Evolutionary conservation across 495 filamentous ascomycete species (phyloP), one percentile per base, ranked within the genome.

Genomic region (Pseudotulostoma volvatum): DNA sequence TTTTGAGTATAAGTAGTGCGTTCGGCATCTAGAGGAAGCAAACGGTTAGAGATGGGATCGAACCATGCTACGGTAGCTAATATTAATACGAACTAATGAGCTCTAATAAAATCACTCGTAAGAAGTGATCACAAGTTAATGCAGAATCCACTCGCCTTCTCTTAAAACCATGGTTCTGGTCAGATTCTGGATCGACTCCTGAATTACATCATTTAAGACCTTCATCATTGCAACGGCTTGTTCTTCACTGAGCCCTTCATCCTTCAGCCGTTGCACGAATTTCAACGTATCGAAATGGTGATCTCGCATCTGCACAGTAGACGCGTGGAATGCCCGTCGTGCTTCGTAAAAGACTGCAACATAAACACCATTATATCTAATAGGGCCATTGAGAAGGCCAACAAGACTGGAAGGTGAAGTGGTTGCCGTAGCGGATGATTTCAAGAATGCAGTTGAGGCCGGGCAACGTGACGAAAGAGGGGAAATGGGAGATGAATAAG

Each of bases 251-350:
- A 99, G 94, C 1, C 92, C 92, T 52, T 99, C 90, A 42, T 71
- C 71, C 52, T 84, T 73, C 5, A 99, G 71, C 30, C 85, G 75
- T 56, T 93, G 79, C 9, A 96, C 88, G 54, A 96, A 94, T 60
- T 93, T 93, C 39, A 99, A 68, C 0, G 90, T 99, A 60, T 99
- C 90, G 46, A 99, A 99, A 57, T 99, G 90, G 58, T 99, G 90
- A 52, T 94, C 87, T 23, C 78, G 70, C 4, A 53, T 51, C 38
- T 57, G 72, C 4, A 56, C 46, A 1, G 73, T 57, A 0, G 81
- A 79, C 7, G 76, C 70, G 54, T 82, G 81, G 59, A 97, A 95
- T 13, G 60, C 60, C 1, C 64, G 59, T 30, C 56, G 55, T 9
- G 64, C 61, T n/a, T 55, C 45, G 19, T 60, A 58, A 36, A 63